Evolutionary conservation across 1,284 basidiomycete genomes (phyloP), one percentile per base, ranked within the genome.

Genomic region (Microbotryomycetes sp.): DNA sequence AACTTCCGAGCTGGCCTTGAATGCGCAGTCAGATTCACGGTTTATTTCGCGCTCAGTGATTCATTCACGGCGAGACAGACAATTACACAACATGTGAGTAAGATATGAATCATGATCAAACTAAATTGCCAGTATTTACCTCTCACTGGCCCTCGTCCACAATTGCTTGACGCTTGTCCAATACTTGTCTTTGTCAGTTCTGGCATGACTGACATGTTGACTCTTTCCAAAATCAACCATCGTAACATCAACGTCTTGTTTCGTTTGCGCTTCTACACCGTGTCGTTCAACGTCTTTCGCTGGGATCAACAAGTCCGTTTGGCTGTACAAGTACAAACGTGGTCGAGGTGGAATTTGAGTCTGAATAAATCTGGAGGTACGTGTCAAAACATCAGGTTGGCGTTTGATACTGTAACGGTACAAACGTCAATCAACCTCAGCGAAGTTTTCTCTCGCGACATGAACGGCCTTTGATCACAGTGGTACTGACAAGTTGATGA

Each of bases 251-350:
- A 45, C 25, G 5, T 58, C 61, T 2, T 45, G 52, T 12, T n/a
- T 6, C 6, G 19, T 3, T 22, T 26, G 22, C 0, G 64, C 64
- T 7, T 30, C 19, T 3, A 42, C 28, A 2, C 51, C 62, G 30
- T 68, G 64, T 0, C 4, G 36, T 42, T 66, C 64, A 42, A 68
- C 64, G 53, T 68, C 62, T 3, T 46, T 19, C 19, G 29, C 46
- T 7, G 58, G 62, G 53, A 68, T 60, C 49, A 68, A 56, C 15
- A 42, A 22, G 56, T 68, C 67, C 9, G 47, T 22, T 6, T 25
- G 23, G 2, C 59, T 60, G 58, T 68, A 68, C 49, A 68, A 52
- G 52, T 68, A 68, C 15, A 66, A 58, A 0, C 66, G 61, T 3
- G 64, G 64, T 26, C 60, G 60, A 15, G 57, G 28, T 14, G 66